Evolutionary conservation across 108 stramenopile genomes (phyloP), one percentile per base, ranked within the genome.

Genomic region (Fragilariopsis cylindrus): DNA sequence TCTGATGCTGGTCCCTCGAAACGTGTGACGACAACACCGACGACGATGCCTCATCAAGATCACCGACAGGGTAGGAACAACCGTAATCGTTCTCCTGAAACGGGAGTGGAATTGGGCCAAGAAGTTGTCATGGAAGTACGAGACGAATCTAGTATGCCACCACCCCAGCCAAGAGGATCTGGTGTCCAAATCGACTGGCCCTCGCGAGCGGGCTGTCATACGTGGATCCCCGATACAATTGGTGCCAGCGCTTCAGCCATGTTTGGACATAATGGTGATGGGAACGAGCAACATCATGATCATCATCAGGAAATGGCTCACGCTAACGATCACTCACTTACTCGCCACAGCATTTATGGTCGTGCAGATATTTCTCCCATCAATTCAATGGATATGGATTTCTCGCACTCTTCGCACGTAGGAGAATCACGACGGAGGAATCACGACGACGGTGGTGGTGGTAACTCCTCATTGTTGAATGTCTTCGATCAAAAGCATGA

Each of bases 391-490:
- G 74, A 75, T 48, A 74, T 80, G 79, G 79, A 80, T 41, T 67
- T 57, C 42, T 71, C 70, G 3, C 48, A 18, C 9, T 68, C 67
- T 18, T 68, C 67, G 3, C 12, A 9, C 19, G 8, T 19, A 5
- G 67, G 67, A 50, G 30, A 2, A 6, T 16, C 48, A 19, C 49
- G 53, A 69, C 49, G 71, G n/a, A 15, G 45, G 42, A 79, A 74
- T 44, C 15, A 64, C 43, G 65, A 65, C 30, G 18, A 68, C 39
- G 79, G 76, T 9, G 71, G 71, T 45, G 65, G 83, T 54, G 84
- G 84, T 18, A 81, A 76, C 8, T 81, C 73, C 7, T 86, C 87
- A 9, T 73, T 86, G 46, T 73, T 75, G 52, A 81, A 88, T 63
- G 73, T 88, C 44, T 88, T 88, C 72, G 85, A 81, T 45, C 75